Conservation (phyloP, 192 early-diverging fungal genomes). For the Physocladia obscura region DNA sequence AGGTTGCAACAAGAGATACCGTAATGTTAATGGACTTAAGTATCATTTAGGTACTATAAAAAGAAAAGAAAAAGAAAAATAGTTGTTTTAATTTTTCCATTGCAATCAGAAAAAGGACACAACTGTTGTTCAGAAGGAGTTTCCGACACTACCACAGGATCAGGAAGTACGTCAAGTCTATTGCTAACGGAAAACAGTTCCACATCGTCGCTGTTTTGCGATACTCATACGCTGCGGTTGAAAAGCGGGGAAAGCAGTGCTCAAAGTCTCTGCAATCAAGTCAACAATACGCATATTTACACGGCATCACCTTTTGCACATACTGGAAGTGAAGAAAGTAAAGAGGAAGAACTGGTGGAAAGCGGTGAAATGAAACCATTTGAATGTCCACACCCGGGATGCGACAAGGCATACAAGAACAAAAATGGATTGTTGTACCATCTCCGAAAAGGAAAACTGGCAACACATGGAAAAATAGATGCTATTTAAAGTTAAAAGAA, state of each 20-base stretch:
- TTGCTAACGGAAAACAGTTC: too few relatives aligned
- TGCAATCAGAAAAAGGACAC: not conserved
- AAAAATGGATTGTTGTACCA: slow-evolving; percentile 31
- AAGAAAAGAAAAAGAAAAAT: slow-evolving; percentile 1
- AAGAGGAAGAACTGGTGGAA: not conserved
- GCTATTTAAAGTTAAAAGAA: too few relatives aligned
- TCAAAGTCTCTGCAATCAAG: not conserved
- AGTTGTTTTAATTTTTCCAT: not conserved
- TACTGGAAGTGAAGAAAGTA: not conserved
- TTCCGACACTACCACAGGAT: too few relatives aligned
- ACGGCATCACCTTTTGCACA: not conserved
- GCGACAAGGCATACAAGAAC: slow-evolving; percentile 29
- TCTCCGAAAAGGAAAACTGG: slow-evolving; percentile 16
- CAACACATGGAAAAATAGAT: not conserved
- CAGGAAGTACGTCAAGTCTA: too few relatives aligned
- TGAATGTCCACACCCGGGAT: slow-evolving; percentile 21
- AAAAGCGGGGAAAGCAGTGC: not conserved
- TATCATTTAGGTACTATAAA: slow-evolving; percentile 18
- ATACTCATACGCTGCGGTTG: not conserved
- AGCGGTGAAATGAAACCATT: slow-evolving; percentile 2
- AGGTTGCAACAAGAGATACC: slow-evolving; percentile 20
- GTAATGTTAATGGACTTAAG: slow-evolving; percentile 27
- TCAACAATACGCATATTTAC: not conserved
- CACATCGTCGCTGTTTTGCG: not conserved
- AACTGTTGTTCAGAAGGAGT: too few relatives aligned